Percentiles rank a stretch among this genome's conserved stretches.
These are phyloP conservation scores for Fusarium citri DNA, from an alignment of 2,329 filamentous ascomycete species.

Conservation along the genomic window DNA sequence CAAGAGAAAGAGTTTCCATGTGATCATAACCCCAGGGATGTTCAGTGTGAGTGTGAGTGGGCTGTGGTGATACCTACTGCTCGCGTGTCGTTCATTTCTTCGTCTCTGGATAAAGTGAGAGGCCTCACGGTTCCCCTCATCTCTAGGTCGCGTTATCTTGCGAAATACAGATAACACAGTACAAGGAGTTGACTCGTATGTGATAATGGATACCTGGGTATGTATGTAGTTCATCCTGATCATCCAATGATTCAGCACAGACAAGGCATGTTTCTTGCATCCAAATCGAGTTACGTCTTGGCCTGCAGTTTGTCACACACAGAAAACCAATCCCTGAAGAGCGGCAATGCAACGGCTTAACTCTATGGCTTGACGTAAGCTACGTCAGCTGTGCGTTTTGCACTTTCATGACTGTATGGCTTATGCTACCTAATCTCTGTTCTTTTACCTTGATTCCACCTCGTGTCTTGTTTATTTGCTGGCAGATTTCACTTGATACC, in stretches of 20 bases:
- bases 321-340: conserved; percentile 23
- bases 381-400: conserved; percentile 33
- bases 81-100: conserved; percentile 29
- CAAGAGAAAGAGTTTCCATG: conserved; percentile 36
- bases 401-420: conserved; percentile 2
- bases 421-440: conserved; percentile 18
- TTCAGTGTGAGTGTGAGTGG: conserved; percentile 33
- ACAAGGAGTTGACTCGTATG: background rate
- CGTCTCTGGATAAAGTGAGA: conserved; percentile 21
- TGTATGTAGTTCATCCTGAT: background rate
- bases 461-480: conserved; percentile 7
- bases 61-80: conserved; percentile 14
- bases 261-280: conserved; percentile 40
- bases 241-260: conserved; percentile 37
- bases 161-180: background rate
- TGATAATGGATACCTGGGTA: background rate
- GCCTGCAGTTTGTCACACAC: conserved; percentile 40
- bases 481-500: background rate
- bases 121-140: conserved; percentile 33
- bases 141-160: background rate
- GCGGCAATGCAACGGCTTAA: conserved; percentile 31
- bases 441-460: conserved; percentile 33
- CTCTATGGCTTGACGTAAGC: conserved; percentile 8
- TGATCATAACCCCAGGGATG: conserved; percentile 28
- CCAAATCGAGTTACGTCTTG: conserved; percentile 41